Evolutionary conservation across 169 alveolate species (phyloP).

Genomic region (Plasmodium knowlesi): DNA sequence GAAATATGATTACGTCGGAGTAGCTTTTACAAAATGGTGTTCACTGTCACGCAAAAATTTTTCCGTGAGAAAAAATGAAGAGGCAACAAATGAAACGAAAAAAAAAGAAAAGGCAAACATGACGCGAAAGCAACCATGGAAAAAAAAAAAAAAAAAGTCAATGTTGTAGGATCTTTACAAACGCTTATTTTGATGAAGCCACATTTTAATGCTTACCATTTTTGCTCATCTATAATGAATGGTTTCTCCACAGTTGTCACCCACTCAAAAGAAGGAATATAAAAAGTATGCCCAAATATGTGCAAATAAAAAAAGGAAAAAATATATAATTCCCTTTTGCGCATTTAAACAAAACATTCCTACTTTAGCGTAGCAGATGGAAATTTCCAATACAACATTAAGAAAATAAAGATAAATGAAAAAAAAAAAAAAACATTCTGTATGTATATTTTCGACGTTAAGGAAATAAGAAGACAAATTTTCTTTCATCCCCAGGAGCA

Average conservation of each 20-base stretch:
- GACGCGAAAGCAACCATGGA: not conserved
- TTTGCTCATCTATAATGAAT: not conserved
- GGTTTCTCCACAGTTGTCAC: not conserved
- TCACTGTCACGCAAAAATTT: not conserved
- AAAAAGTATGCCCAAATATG: not conserved
- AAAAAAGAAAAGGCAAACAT: not conserved
- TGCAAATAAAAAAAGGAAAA: not conserved
- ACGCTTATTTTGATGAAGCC: not conserved
- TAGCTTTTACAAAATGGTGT: not conserved
- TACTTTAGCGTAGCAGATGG: not conserved
- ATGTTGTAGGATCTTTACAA: not conserved
- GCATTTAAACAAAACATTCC: not conserved
- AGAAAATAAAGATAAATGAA: not conserved
- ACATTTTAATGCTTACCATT: not conserved
- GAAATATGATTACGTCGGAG: not conserved
- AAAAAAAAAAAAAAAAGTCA: not conserved
- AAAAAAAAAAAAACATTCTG: not conserved
- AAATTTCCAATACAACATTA: not conserved
- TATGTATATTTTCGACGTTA: conserved; percentile 9
- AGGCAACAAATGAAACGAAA: not conserved
- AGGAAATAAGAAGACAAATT: not conserved
- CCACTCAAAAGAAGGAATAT: not conserved
- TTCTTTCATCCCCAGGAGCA: not conserved
- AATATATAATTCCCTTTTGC: not conserved
- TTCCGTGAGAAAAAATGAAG: not conserved